phyloP scores from a whole-genome alignment of 2,329 filamentous ascomycete species.

The Nigrospora sphaerica region DNA sequence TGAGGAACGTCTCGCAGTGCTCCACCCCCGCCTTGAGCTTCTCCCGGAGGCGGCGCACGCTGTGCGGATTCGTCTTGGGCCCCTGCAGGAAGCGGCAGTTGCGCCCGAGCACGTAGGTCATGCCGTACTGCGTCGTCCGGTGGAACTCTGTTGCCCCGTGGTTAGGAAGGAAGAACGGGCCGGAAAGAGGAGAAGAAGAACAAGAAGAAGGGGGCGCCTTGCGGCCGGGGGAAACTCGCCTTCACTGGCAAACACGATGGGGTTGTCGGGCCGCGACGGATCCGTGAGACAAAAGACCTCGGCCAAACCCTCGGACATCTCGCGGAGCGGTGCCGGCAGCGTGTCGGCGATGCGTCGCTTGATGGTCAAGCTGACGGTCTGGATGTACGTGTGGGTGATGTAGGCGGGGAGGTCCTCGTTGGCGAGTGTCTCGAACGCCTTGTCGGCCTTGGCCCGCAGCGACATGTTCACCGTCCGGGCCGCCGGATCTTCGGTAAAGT shows the following conservation, averaged over 20 bases:
- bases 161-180: background rate
- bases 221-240: constrained; percentile 32
- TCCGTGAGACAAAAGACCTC: constrained; percentile 75
- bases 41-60: constrained; percentile 54
- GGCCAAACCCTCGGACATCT: constrained; percentile 67
- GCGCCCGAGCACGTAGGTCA: constrained; percentile 64
- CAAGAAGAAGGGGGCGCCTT: no score
- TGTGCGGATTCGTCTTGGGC: constrained; percentile 59
- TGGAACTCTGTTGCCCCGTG: constrained; percentile 52
- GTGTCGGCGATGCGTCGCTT: constrained; percentile 61
- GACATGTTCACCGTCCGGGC: constrained; percentile 48
- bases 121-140: constrained; percentile 67
- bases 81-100: constrained; percentile 78
- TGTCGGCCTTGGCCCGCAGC: constrained; percentile 55
- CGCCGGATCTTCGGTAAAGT: constrained; percentile 45
- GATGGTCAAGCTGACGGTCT: constrained; percentile 64
- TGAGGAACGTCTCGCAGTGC: constrained; percentile 67
- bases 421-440: constrained; percentile 58
- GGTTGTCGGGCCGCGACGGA: constrained; percentile 65
- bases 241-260: constrained; percentile 71
- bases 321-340: constrained; percentile 54
- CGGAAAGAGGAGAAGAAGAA: background rate
- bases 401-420: constrained; percentile 66
- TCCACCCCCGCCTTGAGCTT: constrained; percentile 58
- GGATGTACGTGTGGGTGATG: constrained; percentile 61